phyloP scores from a whole-genome alignment of 805 yeast genomes.

The Candida peoriensis region DNA sequence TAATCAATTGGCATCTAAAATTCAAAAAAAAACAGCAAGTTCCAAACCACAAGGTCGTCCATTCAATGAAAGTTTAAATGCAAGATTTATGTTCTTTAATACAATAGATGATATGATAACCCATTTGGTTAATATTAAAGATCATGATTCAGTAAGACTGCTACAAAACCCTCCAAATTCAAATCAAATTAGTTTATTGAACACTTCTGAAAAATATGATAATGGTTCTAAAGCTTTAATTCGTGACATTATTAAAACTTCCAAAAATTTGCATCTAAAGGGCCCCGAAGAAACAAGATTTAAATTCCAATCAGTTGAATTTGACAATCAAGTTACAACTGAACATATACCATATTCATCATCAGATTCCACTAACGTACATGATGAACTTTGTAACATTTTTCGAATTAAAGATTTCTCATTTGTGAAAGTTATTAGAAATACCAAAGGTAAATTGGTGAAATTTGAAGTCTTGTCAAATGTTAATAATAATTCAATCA shows the following conservation, averaged over 20 bases:
- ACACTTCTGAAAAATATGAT: not conserved
- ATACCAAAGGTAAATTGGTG: conserved; percentile 32
- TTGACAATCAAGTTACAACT: conserved; percentile 20
- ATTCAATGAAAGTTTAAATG: conserved; percentile 21
- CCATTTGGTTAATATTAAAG: conserved; percentile 12
- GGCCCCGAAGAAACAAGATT: conserved; percentile 5
- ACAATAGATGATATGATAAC: conserved; percentile 21
- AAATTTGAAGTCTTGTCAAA: conserved; percentile 30
- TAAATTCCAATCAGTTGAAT: conserved; percentile 15
- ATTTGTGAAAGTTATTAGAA: conserved; percentile 35
- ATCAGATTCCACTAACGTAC: conserved; percentile 12
- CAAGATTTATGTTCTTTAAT: conserved; percentile 22
- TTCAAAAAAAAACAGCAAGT: conserved; percentile 6
- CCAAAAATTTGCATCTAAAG: conserved; percentile 16
- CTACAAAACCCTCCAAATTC: conserved; percentile 2
- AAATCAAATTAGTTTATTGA: not conserved
- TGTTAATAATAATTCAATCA: conserved; percentile 8
- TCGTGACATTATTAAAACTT: conserved; percentile 5
- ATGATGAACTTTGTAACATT: conserved; percentile 14
- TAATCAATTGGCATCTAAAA: conserved; percentile 3
- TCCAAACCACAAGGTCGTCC: conserved; percentile 25
- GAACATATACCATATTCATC: conserved; percentile 13
- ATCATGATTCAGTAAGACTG: conserved; percentile 8
- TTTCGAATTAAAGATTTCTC: conserved; percentile 21
- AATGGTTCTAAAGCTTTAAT: not conserved